Percentiles rank a stretch among this genome's conserved stretches.
Evolutionary conservation across 495 filamentous ascomycete genomes (phyloP).

Genomic region (Daldinia caldariorum): DNA sequence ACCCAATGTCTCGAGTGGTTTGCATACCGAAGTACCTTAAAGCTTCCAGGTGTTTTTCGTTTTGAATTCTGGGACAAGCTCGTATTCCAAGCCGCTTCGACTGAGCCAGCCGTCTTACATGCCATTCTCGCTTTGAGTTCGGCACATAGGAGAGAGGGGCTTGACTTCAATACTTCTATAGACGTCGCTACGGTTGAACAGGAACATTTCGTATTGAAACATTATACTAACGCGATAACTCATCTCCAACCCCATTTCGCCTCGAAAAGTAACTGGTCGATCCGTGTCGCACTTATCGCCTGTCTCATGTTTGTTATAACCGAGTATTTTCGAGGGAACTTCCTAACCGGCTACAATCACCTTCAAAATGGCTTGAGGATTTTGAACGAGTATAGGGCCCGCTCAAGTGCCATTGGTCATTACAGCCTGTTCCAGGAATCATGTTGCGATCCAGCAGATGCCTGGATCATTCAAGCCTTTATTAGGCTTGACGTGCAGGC

Average conservation of each 20-base stretch:
- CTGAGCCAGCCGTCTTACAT: constrained; percentile 63
- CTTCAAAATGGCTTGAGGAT: constrained; percentile 56
- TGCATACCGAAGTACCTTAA: constrained; percentile 50
- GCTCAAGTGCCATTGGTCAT: constrained; percentile 12
- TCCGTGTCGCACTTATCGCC: constrained; percentile 60
- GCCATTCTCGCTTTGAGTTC: constrained; percentile 60
- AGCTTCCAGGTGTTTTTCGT: constrained; percentile 57
- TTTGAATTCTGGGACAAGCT: constrained; percentile 60
- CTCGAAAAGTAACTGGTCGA: constrained; percentile 33
- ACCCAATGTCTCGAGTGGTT: constrained; percentile 56
- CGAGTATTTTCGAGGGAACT: constrained; percentile 64
- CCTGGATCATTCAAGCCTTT: constrained; percentile 54
- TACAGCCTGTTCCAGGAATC: constrained; percentile 32
- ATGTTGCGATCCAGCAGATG: constrained; percentile 45
- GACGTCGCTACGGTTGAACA: constrained; percentile 36
- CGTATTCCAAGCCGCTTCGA: constrained; percentile 56
- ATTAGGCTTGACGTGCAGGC: constrained; percentile 51
- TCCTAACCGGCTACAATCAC: constrained; percentile 55
- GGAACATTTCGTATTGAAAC: constrained; percentile 52
- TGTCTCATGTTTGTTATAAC: constrained; percentile 67
- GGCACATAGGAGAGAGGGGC: constrained; percentile 50
- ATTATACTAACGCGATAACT: constrained; percentile 59
- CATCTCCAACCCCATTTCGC: constrained; percentile 50
- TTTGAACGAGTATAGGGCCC: constrained; percentile 39
- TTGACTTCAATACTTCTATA: constrained; percentile 6